Evolutionary conservation across 2,329 filamentous ascomycete genomes (phyloP).

Genomic region (Fusarium begoniae): DNA sequence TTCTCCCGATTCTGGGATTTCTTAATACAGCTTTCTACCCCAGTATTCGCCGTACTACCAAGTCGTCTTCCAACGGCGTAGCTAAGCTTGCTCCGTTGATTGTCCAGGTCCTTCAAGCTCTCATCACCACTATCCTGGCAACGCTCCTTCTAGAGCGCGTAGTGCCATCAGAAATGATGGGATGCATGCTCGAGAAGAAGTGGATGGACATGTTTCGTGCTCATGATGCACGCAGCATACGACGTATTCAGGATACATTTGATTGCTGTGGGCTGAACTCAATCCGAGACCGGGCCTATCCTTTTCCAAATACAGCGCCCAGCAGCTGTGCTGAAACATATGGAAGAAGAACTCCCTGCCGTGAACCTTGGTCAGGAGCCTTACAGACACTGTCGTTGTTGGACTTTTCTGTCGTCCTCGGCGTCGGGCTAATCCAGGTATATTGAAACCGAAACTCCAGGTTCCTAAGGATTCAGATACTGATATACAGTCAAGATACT

Average conservation of each 20-base stretch:
- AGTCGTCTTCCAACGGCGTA: conserved; percentile 31
- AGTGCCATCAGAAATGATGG: conserved; percentile 45
- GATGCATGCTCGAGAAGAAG: conserved; percentile 64
- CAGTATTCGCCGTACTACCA: conserved; percentile 42
- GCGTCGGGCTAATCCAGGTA: conserved; percentile 67
- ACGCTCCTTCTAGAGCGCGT: conserved; percentile 53
- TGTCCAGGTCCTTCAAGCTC: conserved; percentile 54
- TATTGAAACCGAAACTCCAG: not conserved
- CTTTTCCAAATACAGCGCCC: conserved; percentile 57
- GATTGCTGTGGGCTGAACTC: conserved; percentile 72
- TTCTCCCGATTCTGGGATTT: conserved; percentile 53
- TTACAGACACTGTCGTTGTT: conserved; percentile 63
- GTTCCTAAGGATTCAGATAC: not conserved
- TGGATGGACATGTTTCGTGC: conserved; percentile 65
- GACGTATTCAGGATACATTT: conserved; percentile 71
- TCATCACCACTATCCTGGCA: conserved; percentile 55
- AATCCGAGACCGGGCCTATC: conserved; percentile 68
- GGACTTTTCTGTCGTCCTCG: conserved; percentile 63
- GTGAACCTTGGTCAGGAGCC: conserved; percentile 63
- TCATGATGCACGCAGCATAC: conserved; percentile 62
- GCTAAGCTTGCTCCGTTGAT: conserved; percentile 44
- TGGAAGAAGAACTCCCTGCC: conserved; percentile 58
- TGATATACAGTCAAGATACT: conserved; percentile 40
- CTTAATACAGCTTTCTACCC: conserved; percentile 50
- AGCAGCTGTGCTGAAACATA: conserved; percentile 57